A percentile compares a stretch with the other conserved stretches of the same genome.
These are phyloP conservation scores for Gossypium davidsonii DNA, from an alignment of 441 rosid species.

Conservation along the genomic window DNA sequence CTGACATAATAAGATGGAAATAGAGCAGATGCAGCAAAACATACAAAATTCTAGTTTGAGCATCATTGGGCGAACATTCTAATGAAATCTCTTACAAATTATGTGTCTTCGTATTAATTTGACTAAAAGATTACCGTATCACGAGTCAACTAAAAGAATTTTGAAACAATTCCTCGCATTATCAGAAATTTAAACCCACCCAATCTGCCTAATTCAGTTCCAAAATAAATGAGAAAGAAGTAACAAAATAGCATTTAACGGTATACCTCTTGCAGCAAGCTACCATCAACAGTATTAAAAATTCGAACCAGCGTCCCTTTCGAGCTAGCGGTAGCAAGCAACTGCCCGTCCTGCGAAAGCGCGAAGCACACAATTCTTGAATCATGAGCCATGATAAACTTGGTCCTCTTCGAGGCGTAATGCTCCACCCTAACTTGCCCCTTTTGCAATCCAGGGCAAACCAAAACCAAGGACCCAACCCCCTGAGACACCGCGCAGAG, in stretches of 20 bases:
- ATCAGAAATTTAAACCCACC: not conserved
- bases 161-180: not conserved
- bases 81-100: not conserved
- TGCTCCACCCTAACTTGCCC: constrained; percentile 93
- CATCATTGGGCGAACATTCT: not conserved
- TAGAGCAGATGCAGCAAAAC: not conserved
- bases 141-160: not conserved
- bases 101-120: not conserved
- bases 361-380: constrained; percentile 85
- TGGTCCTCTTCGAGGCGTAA: constrained; percentile 75
- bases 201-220: not conserved
- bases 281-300: constrained; percentile 69
- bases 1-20: not conserved
- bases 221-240: not conserved
- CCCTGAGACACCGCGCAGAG: constrained; percentile 89
- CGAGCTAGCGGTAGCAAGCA: constrained; percentile 79
- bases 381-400: constrained; percentile 89
- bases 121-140: not conserved
- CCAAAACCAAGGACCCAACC: constrained; percentile 65
- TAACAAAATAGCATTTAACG: not conserved
- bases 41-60: not conserved
- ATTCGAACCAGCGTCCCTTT: constrained; percentile 83
- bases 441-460: constrained; percentile 85
- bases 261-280: constrained; percentile 74
- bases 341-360: constrained; percentile 70